Evolutionary conservation across 1,284 basidiomycete species (phyloP).

Genomic region (Trametes hirsuta): DNA sequence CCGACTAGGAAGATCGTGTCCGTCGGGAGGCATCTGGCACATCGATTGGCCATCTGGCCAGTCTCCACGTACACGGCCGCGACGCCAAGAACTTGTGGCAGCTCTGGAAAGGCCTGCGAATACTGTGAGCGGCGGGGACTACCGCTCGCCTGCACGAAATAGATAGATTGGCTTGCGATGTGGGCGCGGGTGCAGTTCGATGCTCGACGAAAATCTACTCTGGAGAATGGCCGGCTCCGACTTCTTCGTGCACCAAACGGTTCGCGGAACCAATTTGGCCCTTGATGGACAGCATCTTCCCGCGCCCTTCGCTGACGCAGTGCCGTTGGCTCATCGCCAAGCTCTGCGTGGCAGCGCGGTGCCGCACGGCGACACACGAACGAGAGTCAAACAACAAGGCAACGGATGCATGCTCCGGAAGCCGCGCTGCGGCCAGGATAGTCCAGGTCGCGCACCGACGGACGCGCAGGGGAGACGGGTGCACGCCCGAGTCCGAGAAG

Average conservation of each 20-base stretch:
- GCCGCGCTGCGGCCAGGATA: background rate
- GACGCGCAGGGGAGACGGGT: background rate
- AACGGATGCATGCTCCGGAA: background rate
- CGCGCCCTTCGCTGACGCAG: conserved; percentile 20
- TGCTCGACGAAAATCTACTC: conserved; percentile 4
- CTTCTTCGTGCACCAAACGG: conserved; percentile 23
- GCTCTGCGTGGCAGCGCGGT: background rate
- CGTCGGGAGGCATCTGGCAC: conserved; percentile 11
- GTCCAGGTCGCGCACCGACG: background rate
- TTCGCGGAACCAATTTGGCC: conserved; percentile 23
- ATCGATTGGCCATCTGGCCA: conserved; percentile 2
- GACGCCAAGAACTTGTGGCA: conserved; percentile 7
- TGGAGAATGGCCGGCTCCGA: conserved; percentile 15
- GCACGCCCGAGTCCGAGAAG: background rate
- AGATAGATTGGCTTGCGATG: conserved; percentile 21
- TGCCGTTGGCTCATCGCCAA: conserved; percentile 3
- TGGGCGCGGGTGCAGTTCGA: conserved; percentile 11
- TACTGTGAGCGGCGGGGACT: background rate
- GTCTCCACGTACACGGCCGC: background rate
- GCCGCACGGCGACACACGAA: background rate
- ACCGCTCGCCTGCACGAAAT: conserved; percentile 1
- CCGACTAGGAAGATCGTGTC: conserved; percentile 1
- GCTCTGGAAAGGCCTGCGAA: conserved; percentile 1
- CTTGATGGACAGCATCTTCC: conserved; percentile 13
- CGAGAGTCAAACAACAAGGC: background rate